Conservation (phyloP, 306 rosid species). For the Betula pendula region DNA sequence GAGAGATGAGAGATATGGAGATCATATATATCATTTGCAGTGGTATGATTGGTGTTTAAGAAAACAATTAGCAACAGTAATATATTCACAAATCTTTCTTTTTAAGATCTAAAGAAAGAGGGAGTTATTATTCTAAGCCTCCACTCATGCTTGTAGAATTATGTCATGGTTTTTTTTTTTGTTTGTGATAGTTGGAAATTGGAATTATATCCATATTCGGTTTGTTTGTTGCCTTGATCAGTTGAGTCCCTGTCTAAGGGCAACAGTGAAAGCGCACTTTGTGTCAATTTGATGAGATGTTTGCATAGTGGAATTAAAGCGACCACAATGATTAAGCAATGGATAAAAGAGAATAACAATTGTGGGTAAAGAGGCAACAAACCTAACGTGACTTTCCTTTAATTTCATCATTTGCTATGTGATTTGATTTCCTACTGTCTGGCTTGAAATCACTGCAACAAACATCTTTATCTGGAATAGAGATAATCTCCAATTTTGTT, state of each 20-base stretch:
- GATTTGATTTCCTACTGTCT: constrained; percentile 6
- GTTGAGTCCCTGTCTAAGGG: constrained; percentile 23
- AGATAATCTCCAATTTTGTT: no score
- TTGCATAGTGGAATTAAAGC: constrained; percentile 31
- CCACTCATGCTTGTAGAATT: constrained; percentile 22
- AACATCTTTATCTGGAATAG: not conserved
- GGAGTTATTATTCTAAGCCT: constrained; percentile 22
- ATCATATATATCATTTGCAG: no score
- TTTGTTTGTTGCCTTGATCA: constrained; percentile 11
- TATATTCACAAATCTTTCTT: not conserved
- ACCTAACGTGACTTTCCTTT: constrained; percentile 38
- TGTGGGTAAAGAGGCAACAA: constrained; percentile 57
- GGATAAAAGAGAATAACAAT: constrained; percentile 31
- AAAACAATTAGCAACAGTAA: not conserved
- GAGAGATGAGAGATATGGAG: no score
- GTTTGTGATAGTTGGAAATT: constrained; percentile 15
- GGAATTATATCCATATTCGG: constrained; percentile 25
- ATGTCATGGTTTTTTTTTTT: constrained; percentile 13
- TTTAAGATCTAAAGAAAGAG: not conserved
- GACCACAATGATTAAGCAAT: constrained; percentile 32
- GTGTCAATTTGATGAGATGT: constrained; percentile 30
- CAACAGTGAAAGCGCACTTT: constrained; percentile 58
- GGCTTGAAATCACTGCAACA: constrained; percentile 12
- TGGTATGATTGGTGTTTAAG: not conserved
- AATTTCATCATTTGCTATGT: constrained; percentile 34